A percentile compares a stretch with the other conserved stretches of the same genome.
Evolutionary conservation across 2,329 filamentous ascomycete genomes (phyloP).

Genomic region (Westerdykella sp.): DNA sequence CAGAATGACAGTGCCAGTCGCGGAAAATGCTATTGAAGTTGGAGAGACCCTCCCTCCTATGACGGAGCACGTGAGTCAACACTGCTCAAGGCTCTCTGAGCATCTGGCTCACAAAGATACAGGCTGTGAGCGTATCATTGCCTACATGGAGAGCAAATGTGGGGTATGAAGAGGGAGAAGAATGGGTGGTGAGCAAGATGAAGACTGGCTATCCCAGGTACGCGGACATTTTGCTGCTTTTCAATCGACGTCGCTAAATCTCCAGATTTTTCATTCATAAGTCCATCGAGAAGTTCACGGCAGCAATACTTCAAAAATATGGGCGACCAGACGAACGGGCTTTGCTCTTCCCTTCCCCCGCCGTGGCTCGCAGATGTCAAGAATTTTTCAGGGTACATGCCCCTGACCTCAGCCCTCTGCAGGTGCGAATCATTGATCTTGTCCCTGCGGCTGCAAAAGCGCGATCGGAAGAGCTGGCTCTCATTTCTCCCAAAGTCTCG

Average conservation of each 20-base stretch:
- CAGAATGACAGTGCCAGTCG: conserved; percentile 21
- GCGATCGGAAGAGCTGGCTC: conserved; percentile 40
- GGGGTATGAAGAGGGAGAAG: conserved; percentile 86
- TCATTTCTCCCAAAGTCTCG: conserved; percentile 42
- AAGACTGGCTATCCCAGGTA: conserved; percentile 84
- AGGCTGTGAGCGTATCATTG: conserved; percentile 94
- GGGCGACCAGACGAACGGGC: conserved; percentile 60
- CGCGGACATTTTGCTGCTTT: conserved; percentile 8
- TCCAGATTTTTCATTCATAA: conserved; percentile 85
- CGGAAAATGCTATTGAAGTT: conserved; percentile 33
- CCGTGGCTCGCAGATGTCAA: conserved; percentile 64
- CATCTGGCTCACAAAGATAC: conserved; percentile 12
- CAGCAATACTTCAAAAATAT: conserved; percentile 59
- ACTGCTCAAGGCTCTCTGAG: background rate
- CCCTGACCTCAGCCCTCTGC: conserved; percentile 45
- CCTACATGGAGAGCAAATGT: conserved; percentile 90
- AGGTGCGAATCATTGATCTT: conserved; percentile 56
- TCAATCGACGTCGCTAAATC: conserved; percentile 4
- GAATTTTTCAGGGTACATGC: conserved; percentile 63
- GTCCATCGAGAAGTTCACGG: conserved; percentile 67
- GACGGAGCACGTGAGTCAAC: conserved; percentile 37
- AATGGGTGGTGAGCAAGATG: conserved; percentile 81
- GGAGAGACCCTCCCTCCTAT: conserved; percentile 36
- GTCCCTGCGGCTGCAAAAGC: conserved; percentile 54
- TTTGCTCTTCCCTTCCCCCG: conserved; percentile 73